Percentiles rank a stretch among this genome's conserved stretches.
Evolutionary conservation across 23 red algal genomes (phyloP).

Genomic region (Gracilaria caudata): DNA sequence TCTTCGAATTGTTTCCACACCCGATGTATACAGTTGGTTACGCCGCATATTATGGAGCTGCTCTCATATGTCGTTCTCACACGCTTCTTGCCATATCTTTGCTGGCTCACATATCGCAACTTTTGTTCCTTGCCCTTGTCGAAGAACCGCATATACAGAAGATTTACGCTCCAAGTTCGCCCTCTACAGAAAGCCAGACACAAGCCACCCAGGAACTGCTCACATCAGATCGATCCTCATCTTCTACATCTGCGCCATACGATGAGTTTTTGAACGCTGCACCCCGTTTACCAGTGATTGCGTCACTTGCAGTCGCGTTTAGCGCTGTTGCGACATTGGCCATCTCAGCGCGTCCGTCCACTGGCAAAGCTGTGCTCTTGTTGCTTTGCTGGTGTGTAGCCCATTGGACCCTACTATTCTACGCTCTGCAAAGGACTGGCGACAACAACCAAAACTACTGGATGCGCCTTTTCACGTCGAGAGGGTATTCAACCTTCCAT

Average conservation of each 20-base stretch:
- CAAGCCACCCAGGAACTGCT: neutral
- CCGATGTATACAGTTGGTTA: slow-evolving; percentile 99
- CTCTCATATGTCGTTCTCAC: slow-evolving; percentile 80
- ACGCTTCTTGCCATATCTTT: slow-evolving; percentile 79
- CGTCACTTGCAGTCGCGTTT: slow-evolving; percentile 4
- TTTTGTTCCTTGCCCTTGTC: slow-evolving; percentile 86
- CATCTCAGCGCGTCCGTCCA: slow-evolving; percentile 24
- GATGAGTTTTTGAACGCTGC: slow-evolving; percentile 42
- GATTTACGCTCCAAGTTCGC: slow-evolving; percentile 62
- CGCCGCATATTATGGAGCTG: slow-evolving; percentile 90
- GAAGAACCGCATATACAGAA: slow-evolving; percentile 98
- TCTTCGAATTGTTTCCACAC: slow-evolving; percentile 97
- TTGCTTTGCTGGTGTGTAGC: slow-evolving; percentile 31
- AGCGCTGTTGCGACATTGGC: slow-evolving; percentile 7
- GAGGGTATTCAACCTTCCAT: slow-evolving; percentile 66
- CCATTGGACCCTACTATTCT: slow-evolving; percentile 76
- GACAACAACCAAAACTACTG: slow-evolving; percentile 43
- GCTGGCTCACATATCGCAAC: slow-evolving; percentile 83
- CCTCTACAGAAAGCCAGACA: slow-evolving; percentile 8
- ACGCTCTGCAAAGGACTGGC: slow-evolving; percentile 31
- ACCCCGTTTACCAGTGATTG: slow-evolving; percentile 17
- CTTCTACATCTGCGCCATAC: neutral
- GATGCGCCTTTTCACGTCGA: slow-evolving; percentile 31
- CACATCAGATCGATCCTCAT: neutral
- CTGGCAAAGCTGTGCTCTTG: slow-evolving; percentile 7